A percentile compares a stretch with the other conserved stretches of the same genome.
phyloP scores from a whole-genome alignment of 441 rosid species.

The Erodium texanum region DNA sequence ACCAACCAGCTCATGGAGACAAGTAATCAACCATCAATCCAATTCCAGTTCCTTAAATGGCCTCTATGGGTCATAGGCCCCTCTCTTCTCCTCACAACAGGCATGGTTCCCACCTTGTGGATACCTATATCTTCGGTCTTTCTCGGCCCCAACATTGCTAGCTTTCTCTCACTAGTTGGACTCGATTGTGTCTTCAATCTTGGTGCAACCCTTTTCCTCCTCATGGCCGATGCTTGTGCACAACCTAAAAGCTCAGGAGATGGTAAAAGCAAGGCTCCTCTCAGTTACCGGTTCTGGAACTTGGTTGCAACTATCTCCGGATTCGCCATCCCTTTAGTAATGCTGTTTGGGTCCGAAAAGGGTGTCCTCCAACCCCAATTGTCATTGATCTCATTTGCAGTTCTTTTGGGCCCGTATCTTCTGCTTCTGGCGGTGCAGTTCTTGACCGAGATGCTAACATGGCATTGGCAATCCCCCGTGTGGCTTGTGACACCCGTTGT shows the following conservation, averaged over 20 bases:
- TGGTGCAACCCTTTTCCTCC: constrained; percentile 68
- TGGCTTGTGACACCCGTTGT: constrained; percentile 89
- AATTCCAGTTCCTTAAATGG: constrained; percentile 65
- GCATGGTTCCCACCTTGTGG: constrained; percentile 91
- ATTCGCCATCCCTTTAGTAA: constrained; percentile 44
- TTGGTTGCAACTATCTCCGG: constrained; percentile 51
- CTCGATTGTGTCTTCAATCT: constrained; percentile 79
- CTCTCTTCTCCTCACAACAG: constrained; percentile 61
- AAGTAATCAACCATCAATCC: constrained; percentile 17
- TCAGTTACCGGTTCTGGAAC: constrained; percentile 78
- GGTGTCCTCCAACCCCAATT: constrained; percentile 64
- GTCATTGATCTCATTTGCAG: constrained; percentile 49
- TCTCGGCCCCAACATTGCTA: constrained; percentile 70
- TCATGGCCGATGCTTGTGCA: constrained; percentile 83
- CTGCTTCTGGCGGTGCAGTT: constrained; percentile 70
- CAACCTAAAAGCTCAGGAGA: constrained; percentile 35
- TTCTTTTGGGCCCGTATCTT: constrained; percentile 72
- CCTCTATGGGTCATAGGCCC: constrained; percentile 87
- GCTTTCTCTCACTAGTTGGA: constrained; percentile 80
- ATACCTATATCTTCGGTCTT: constrained; percentile 73
- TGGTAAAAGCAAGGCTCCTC: constrained; percentile 55
- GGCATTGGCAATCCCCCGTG: constrained; percentile 89
- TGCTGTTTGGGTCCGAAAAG: constrained; percentile 49
- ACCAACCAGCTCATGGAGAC: constrained; percentile 23
- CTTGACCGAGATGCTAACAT: constrained; percentile 71